Base-by-base conservation (phyloP, 2,329 filamentous ascomycete species). In the Cercospora zeina region DNA sequence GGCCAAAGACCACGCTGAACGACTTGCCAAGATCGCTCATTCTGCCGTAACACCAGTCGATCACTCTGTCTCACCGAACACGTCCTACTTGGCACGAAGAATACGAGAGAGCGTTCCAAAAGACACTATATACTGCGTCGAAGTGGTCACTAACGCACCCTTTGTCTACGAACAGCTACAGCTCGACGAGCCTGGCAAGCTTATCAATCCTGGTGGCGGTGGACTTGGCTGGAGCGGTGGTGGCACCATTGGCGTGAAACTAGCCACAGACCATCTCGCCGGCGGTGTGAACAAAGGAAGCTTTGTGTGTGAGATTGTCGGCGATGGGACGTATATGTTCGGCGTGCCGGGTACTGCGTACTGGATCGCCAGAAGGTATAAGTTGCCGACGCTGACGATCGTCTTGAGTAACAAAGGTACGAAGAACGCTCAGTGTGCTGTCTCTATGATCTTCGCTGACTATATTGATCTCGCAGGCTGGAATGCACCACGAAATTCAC, bases 121-220 rank as follows among this genome's bases (percentile, higher is more conserved):
- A 33, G 86, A 89, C 67, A 89, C 89, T 0, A 89, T 93, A 62
- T 93, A 85, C 78, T 87, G 86, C 3, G 80, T 93, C 50, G 90
- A 95, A 76, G 87, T 90, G 0, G 90, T 95, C 0, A 95, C 90
- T 0, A 86, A 89, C 62, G 87, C 87, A 0, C 75, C 75, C 0
- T 83, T 86, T 31, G 86, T 92, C 0, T 82, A 85, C 30, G 89
- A 95, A 67, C 89, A 92, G 66, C 77, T 95, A 7, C 86, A 87
- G 69, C 82, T 85, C 2, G 86, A 82, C 0, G 71, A 85, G 0
- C 89, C 90, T 0, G 89, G 89, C 0, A 86, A 85, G 0, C 92
- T 88, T 88, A 85, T 93, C 70, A 93, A 92, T 73, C 92, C 89
- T 72, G 90, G 90, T 1, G 90, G 89, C 0, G 90, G 89, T n/a